Evolutionary conservation across 1,139 yeast genomes (phyloP), one percentile per base, ranked within the genome.

Genomic region (Spathaspora sp.): DNA sequence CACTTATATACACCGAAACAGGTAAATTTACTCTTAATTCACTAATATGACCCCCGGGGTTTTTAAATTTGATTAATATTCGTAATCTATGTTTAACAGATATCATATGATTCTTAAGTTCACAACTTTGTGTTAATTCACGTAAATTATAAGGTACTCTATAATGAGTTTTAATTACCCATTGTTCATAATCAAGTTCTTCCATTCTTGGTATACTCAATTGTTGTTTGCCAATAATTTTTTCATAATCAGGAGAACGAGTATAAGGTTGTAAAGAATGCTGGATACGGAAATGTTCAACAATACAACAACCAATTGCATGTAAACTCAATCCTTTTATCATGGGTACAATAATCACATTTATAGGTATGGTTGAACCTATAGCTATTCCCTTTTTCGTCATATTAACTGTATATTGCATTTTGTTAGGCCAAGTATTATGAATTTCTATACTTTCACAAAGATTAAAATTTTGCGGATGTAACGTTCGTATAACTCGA

Each of bases 1-100:
- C 80, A 43, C 84, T 80, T 7, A 82, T 69, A 57, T 81, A 86
- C 7, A 86, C 60, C 34, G 68, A 71, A 2, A 86, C 70, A 0
- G 91, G 90, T 43, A 86, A 64, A 40, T 85, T 82, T 2, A 90
- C 88, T 41, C 89, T 67, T 26, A 85, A 64, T 62, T 86, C 91
- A 49, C 87, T 82, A 6, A 78, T 70, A 57, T 82, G 87, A 1
- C 89, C 88, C 50, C 77, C 82, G 2, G 79, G 70, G 57, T 84
- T 85, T 25, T 76, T 68, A 40, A 86, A 61, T 45, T 78, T 79
- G 23, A 85, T 74, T 2, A 74, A 73, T 17, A 84, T 65, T 48
- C 84, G 76, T 40, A 86, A 58, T 54, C 85, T 74, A 60, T 86
- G 91, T 48, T 81, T 76, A 6, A 84, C 85, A 48, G 72, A 76